Evolutionary conservation across 169 alveolate genomes (phyloP), one percentile per base, ranked within the genome.

Genomic region (Eimeria acervulina): DNA sequence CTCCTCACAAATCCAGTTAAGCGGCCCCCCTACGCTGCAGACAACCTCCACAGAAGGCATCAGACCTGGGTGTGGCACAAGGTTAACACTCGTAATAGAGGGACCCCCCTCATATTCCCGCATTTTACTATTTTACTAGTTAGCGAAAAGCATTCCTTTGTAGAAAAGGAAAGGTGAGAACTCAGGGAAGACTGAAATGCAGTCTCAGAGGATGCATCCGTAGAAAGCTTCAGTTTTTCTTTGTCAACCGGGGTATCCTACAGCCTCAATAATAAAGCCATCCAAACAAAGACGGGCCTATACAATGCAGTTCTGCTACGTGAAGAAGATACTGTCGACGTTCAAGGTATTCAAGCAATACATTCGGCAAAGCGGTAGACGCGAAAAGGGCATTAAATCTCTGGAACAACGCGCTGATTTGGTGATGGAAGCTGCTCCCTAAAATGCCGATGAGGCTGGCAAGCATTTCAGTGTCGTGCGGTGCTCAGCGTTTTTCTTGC

Each of bases 401-500:
- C n/a, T 3, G 10, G 36, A 70, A 28, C 12, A 70, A 70, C 47
- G 8, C n/a, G 51, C n/a, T 36, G 7, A 33, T 70, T 15, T 36
- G 51, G n/a, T 28, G 19, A 33, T 70, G 47, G 47, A 15, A 36
- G 3, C 0, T 70, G n/a, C 26, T n/a, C 10, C 1, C 51, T 31
- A 12, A 19, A 70, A 33, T 70, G 13, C n/a, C 19, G 23, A n/a
- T 28, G 38, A 28, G 38, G 26, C 6, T 28, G 52, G 23, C 89
- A 38, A 40, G 68, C 36, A 28, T 15, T 26, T 83, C 91, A 83
- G 59, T 33, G 44, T 6, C 80, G 80, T 38, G 93, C 80, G 15
- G 76, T 52, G 59, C 93, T 52, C 23, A 85, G 40, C 8, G 59
- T n/a, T 85, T 70, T 85, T 10, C 93, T 59, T 36, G 93, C 80